Base-by-base conservation (phyloP, 495 filamentous ascomycete species). In the Penicillium cinerascens region DNA sequence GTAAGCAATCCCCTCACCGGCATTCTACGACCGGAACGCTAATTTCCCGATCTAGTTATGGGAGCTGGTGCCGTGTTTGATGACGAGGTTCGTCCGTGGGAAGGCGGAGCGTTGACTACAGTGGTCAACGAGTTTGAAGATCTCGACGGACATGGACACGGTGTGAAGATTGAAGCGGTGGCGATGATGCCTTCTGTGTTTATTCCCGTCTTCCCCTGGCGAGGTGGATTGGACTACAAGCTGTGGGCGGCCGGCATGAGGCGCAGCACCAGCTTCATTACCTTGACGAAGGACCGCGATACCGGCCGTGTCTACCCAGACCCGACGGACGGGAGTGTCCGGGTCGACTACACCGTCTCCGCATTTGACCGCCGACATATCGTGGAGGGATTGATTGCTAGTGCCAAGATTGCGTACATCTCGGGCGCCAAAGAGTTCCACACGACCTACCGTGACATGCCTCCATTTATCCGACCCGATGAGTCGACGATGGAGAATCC, bases 51-150 rank as follows among this genome's bases (percentile, higher is more conserved):
- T 29, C 29, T 39, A 64, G 85, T 85, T 5, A 74, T 77, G 38
- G 58, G 84, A 5, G 59, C 85, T 18, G 75, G 70, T 2, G 89
- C 79, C 13, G 70, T 84, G 11, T 91, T 83, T 57, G 77, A 85
- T 6, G 73, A 91, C 29, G 82, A 85, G 21, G 69, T 82, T 11
- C 78, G 77, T 22, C 87, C 87, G 0, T 95, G 89, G 89, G 90
- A 95, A 77, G 90, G 86, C 55, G 62, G 75, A 2, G 85, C 87
- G 37, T 77, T 97, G 47, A 97, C 92, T 0, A 78, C 81, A 4
- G 82, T 92, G 2, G 83, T 86, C 54, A 82, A 79, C 33, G 83
- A 86, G 41, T 90, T 91, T 51, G 89, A 95, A 56, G 85, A 96
- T 56, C 79, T 91, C 0, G 91, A 96, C 63, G 81, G 81, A 23